phyloP scores from a whole-genome alignment of 257 asterid species.

The Parsonsia alboflavescens region DNA sequence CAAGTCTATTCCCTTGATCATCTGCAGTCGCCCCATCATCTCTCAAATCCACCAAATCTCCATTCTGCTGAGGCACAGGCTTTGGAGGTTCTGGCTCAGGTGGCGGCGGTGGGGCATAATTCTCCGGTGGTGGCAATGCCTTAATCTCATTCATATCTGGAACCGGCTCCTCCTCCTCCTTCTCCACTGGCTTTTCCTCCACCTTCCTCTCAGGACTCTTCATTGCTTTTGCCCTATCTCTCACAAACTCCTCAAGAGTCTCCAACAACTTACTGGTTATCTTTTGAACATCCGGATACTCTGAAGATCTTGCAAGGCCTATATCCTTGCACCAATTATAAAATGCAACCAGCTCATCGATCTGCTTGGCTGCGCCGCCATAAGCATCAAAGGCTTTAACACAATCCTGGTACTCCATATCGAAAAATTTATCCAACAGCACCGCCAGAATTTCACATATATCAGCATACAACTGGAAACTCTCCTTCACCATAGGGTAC shows the following conservation, averaged over 20 bases:
- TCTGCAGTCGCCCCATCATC: slow-evolving; percentile 72
- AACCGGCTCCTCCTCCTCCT: slow-evolving; percentile 45
- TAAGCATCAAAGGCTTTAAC: slow-evolving; percentile 67
- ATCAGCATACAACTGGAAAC: slow-evolving; percentile 72
- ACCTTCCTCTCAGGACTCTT: slow-evolving; percentile 69
- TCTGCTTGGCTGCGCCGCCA: slow-evolving; percentile 61
- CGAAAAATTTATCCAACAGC: slow-evolving; percentile 67
- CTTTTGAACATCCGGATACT: slow-evolving; percentile 70
- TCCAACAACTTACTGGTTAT: slow-evolving; percentile 64
- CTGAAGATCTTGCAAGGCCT: slow-evolving; percentile 62
- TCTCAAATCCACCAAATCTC: slow-evolving; percentile 68
- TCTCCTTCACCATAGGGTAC: slow-evolving; percentile 56
- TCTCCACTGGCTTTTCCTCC: slow-evolving; percentile 32
- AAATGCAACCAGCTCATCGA: slow-evolving; percentile 60
- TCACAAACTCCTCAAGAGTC: slow-evolving; percentile 78
- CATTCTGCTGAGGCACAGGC: slow-evolving; percentile 37
- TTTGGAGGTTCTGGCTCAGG: slow-evolving; percentile 58
- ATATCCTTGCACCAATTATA: slow-evolving; percentile 75
- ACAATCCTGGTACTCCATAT: slow-evolving; percentile 74
- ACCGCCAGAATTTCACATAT: slow-evolving; percentile 70
- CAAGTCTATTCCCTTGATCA: slow-evolving; percentile 72
- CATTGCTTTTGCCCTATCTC: slow-evolving; percentile 64
- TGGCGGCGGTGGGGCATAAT: slow-evolving; percentile 48
- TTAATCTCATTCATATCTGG: slow-evolving; percentile 64
- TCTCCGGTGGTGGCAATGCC: slow-evolving; percentile 76